Conservation (phyloP, 2,329 filamentous ascomycete species). For the Nigrograna mackinnonii region DNA sequence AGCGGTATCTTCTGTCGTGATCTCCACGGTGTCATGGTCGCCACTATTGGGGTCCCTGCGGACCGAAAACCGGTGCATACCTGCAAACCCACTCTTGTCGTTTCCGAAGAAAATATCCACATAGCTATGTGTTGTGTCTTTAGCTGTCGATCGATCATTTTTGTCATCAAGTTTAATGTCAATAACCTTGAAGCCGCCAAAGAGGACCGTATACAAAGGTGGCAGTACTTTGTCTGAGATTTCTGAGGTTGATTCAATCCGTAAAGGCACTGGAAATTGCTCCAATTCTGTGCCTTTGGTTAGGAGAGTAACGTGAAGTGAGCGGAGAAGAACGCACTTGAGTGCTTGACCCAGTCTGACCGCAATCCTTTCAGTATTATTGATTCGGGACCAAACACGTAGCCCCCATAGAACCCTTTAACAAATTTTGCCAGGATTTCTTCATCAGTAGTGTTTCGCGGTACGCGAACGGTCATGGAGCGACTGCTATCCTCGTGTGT, state of each 20-base stretch:
- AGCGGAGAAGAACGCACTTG: too few relatives aligned
- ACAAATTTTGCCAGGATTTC: conserved; percentile 12
- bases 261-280: not conserved
- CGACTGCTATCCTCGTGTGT: too few relatives aligned
- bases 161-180: conserved; percentile 1
- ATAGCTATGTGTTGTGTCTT: conserved; percentile 3
- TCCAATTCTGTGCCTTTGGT: not conserved
- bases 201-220: conserved; percentile 4
- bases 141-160: not conserved
- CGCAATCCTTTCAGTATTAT: conserved; percentile 3
- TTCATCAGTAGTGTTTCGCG: conserved; percentile 7
- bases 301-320: too few relatives aligned
- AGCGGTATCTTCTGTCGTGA: too few relatives aligned
- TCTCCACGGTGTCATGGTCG: not conserved
- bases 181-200: conserved; percentile 7
- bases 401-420: conserved; percentile 18
- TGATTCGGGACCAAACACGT: conserved; percentile 12
- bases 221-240: conserved; percentile 1
- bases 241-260: conserved; percentile 4
- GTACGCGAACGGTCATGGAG: conserved; percentile 4
- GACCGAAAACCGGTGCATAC: conserved; percentile 8
- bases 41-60: too few relatives aligned
- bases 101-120: conserved; percentile 7
- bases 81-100: not conserved
- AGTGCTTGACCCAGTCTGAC: conserved; percentile 4